These are phyloP conservation scores for Aspergillus neotritici DNA, from an alignment of 2,329 filamentous ascomycete genomes.

Conservation along the genomic window DNA sequence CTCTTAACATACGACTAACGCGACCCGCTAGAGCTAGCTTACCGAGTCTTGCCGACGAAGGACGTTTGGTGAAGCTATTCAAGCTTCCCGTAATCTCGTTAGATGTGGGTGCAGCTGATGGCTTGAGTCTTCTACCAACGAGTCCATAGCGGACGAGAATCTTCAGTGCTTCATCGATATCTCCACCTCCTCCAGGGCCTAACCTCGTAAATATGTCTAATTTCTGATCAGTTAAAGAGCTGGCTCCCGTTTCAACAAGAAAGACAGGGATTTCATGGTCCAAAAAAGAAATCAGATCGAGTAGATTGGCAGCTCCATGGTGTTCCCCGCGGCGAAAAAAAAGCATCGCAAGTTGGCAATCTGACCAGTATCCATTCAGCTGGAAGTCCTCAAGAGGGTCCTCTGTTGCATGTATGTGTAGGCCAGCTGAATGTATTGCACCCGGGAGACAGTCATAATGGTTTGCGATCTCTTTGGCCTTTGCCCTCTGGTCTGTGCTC, in stretches of 20 bases:
- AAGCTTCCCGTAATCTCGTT: conserved; percentile 5
- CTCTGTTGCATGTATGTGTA: conserved; percentile 56
- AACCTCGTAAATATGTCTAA: conserved; percentile 36
- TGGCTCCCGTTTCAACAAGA: conserved; percentile 54
- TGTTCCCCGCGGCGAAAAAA: conserved; percentile 39
- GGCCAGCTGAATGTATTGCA: conserved; percentile 62
- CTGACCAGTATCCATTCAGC: conserved; percentile 50
- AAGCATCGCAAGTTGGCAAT: conserved; percentile 48
- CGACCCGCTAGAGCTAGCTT: no score
- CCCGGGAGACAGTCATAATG: conserved; percentile 61
- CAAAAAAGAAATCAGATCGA: conserved; percentile 61
- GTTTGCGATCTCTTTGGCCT: conserved; percentile 58
- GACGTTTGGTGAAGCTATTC: conserved; percentile 14
- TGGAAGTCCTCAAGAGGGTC: conserved; percentile 58
- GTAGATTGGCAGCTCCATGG: conserved; percentile 57
- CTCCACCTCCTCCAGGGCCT: conserved; percentile 28
- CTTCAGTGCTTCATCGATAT: conserved; percentile 43
- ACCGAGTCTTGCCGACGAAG: no score
- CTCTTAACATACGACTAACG: no score
- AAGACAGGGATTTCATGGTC: conserved; percentile 61
- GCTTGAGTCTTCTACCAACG: conserved; percentile 36
- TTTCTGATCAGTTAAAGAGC: conserved; percentile 27
- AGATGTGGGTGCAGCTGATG: conserved; percentile 14
- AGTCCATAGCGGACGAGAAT: conserved; percentile 43
- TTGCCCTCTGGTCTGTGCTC: conserved; percentile 49